phyloP scores from a whole-genome alignment of 495 filamentous ascomycete genomes.

The Xylaria castorea region DNA sequence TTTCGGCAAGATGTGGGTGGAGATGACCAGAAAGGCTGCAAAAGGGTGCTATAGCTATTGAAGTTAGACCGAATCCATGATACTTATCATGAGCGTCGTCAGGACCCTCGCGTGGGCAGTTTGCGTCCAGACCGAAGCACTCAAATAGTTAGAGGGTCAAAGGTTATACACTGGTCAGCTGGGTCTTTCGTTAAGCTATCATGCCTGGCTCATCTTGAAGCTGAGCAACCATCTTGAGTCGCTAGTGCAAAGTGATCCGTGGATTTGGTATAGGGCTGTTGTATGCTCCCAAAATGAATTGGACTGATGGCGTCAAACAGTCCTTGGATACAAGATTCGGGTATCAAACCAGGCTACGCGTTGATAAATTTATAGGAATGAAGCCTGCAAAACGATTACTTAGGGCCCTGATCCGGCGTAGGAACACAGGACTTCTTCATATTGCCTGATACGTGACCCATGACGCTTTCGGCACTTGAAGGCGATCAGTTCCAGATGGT shows the following conservation, averaged over 20 bases:
- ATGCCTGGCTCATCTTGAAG: neutral
- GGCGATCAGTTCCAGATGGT: constrained; percentile 19
- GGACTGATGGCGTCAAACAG: no score
- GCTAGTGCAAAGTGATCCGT: constrained; percentile 19
- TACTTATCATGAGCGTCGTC: neutral
- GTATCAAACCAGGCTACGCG: neutral
- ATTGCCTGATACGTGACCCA: neutral
- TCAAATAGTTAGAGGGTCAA: neutral
- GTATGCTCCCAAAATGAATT: neutral
- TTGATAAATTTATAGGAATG: neutral
- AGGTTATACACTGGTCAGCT: constrained; percentile 1
- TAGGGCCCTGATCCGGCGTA: neutral
- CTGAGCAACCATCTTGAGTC: constrained; percentile 21
- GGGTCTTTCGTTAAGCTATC: constrained; percentile 7
- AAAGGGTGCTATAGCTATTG: neutral
- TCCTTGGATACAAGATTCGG: neutral
- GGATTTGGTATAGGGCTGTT: constrained; percentile 15
- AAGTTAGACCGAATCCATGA: constrained; percentile 1
- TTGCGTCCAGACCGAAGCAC: neutral
- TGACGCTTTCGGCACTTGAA: constrained; percentile 19
- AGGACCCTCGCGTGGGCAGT: neutral
- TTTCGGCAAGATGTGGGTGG: constrained; percentile 28
- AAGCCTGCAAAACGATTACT: no score
- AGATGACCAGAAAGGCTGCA: constrained; percentile 19
- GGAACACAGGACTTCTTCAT: neutral